Evolutionary conservation across 352 stramenopile species (phyloP), one percentile per base, ranked within the genome.

Genomic region (Phytopythium vexans): DNA sequence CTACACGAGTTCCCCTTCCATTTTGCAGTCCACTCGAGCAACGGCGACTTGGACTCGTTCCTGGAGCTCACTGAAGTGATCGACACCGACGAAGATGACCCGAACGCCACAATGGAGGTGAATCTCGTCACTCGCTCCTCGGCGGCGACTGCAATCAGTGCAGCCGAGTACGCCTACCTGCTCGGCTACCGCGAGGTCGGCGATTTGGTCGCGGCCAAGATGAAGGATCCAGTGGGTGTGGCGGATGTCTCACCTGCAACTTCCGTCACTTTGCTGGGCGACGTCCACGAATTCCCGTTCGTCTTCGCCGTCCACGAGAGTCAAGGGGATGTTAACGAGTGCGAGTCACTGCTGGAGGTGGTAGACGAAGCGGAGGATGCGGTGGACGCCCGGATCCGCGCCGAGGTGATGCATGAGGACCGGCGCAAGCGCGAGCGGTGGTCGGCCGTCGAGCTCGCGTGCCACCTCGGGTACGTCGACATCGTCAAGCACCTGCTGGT

Each of bases 401-500:
- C 51, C 0, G 32, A 50, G 0, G 61, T 64, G 12, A 42, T 52
- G 37, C 16, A 50, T 7, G 48, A 44, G 34, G 46, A 8, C 9
- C n/a, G 14, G 10, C 4, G 9, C 3, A 11, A 52, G 1, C 21
- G 33, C 4, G 55, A 54, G 7, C 31, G 8, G 21, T 68, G 60
- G 60, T 57, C 50, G 11, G 49, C 42, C 12, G 45, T 59, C 38
- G 54, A 68, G 40, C 53, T 60, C n/a, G 60, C 60, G 1, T 40
- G 35, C 6, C 60, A 64, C 16, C 45, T 68, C 12, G 54, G 60
- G 1, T 64, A 68, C 46, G 35, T 60, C 0, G 54, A 63, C n/a
- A 52, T 68, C 21, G 54, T 63, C 38, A 60, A 60, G 60, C 52
- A 56, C 21, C 33, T 60, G 54, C 49, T 68, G 8, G 48, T 54